A percentile compares a stretch with the other conserved stretches of the same genome.
Conservation (phyloP, 2,329 filamentous ascomycete species). For the Paraphoma chrysanthemicola region DNA sequence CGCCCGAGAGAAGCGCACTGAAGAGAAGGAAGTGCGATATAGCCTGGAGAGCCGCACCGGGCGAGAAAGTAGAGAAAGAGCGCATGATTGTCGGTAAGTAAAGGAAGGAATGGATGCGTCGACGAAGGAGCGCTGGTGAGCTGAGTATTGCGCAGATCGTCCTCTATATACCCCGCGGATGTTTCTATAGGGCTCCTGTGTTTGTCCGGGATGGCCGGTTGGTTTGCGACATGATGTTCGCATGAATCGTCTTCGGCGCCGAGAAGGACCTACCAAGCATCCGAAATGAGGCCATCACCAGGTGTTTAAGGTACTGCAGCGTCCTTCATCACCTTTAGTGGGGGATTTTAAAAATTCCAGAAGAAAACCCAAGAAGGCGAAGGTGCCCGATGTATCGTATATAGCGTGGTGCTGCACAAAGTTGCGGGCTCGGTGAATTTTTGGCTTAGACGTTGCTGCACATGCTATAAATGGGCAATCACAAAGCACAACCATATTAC, state of each 20-base stretch:
- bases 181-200: neutral
- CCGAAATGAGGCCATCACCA: slow-evolving; percentile 7
- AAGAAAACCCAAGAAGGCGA: too few relatives aligned
- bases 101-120: neutral
- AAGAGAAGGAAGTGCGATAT: slow-evolving; percentile 2
- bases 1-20: slow-evolving; percentile 1
- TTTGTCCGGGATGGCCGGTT: neutral
- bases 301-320: neutral
- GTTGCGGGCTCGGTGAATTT: too few relatives aligned
- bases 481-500: too few relatives aligned
- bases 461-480: too few relatives aligned
- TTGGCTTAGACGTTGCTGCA: too few relatives aligned
- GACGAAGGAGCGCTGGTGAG: neutral
- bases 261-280: slow-evolving; percentile 5
- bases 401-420: too few relatives aligned
- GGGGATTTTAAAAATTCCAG: too few relatives aligned
- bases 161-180: neutral
- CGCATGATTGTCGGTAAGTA: neutral
- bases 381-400: too few relatives aligned
- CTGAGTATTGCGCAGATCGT: neutral
- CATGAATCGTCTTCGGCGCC: slow-evolving; percentile 10
- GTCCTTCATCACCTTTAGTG: too few relatives aligned
- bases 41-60: too few relatives aligned
- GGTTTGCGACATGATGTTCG: slow-evolving; percentile 3
- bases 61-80: neutral